Evolutionary conservation across 495 filamentous ascomycete species (phyloP), one percentile per base, ranked within the genome.

Genomic region (Wilcoxina mikolae): DNA sequence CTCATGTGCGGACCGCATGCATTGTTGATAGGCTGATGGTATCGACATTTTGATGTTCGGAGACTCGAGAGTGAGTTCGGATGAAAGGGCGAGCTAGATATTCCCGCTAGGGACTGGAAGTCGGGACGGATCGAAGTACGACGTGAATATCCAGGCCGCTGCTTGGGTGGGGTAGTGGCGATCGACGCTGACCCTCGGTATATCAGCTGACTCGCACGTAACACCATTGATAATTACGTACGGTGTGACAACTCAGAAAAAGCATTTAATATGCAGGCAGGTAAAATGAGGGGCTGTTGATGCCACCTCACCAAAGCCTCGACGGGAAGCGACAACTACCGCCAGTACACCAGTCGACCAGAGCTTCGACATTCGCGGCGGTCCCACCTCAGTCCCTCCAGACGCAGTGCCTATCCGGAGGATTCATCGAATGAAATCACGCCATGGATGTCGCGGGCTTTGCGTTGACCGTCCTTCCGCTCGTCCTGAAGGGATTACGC

Each of bases 401-500:
- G n/a, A n/a, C n/a, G n/a, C n/a, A n/a, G n/a, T n/a, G n/a, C n/a
- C n/a, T n/a, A n/a, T n/a, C n/a, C n/a, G n/a, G n/a, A n/a, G n/a
- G n/a, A n/a, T n/a, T n/a, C n/a, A n/a, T n/a, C n/a, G n/a, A n/a
- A n/a, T n/a, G 31, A 35, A 7, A 35, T 35, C 31, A 7, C 31
- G 56, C 51, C 2, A 44, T 60, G 3, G 59, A 61, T 45, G 31
- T 28, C 26, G 58, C 66, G 11, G 65, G 65, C 1, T 17, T 68
- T 12, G 58, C 56, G 7, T 58, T 68, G 0, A 62, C 60, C 3
- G 54, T 58, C 5, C 61, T 68, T 49, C 66, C 66, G 9, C 28
- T 68, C 24, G 22, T 65, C 28, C 29, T 68, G 15, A 26, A 54
- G 11, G 66, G 62, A 2, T 20, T 35, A 15, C 31, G 31, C 7